phyloP scores from a whole-genome alignment of 495 filamentous ascomycete species.

The Articulospora tetracladia region DNA sequence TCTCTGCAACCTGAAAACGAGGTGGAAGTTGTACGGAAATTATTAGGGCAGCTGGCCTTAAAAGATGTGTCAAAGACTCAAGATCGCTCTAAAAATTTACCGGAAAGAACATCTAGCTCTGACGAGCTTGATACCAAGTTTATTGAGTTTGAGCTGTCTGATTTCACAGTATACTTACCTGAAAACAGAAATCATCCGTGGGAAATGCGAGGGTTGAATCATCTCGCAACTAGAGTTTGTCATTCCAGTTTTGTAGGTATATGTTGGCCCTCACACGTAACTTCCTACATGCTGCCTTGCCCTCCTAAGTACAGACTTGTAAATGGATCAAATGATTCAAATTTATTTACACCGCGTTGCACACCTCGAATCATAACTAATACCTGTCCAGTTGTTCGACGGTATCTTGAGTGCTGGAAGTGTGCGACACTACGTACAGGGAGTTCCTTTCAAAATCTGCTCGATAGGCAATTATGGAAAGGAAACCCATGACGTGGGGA shows the following conservation, averaged over 20 bases:
- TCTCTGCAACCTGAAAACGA: conserved; percentile 1
- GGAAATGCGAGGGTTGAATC: conserved; percentile 50
- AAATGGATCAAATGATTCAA: background rate
- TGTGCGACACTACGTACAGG: conserved; percentile 41
- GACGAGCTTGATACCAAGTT: conserved; percentile 1
- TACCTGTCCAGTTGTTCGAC: conserved; percentile 39
- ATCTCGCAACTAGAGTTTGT: conserved; percentile 32
- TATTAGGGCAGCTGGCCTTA: background rate
- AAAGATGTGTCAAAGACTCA: background rate
- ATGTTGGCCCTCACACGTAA: no score
- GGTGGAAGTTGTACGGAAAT: background rate
- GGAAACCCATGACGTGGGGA: conserved; percentile 38
- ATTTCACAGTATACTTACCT: conserved; percentile 22
- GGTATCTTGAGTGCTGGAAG: conserved; percentile 50
- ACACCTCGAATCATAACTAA: no score
- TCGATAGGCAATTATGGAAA: conserved; percentile 64
- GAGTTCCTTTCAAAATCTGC: conserved; percentile 49
- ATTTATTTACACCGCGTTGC: background rate
- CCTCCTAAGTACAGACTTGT: no score
- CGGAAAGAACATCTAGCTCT: no score
- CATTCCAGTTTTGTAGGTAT: conserved; percentile 25
- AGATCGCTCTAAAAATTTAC: background rate
- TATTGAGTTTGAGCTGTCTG: conserved; percentile 10
- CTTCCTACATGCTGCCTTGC: no score
- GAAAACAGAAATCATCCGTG: conserved; percentile 27